A percentile compares a stretch with the other conserved stretches of the same genome.
Conservation (phyloP, 2,329 filamentous ascomycete genomes). For the Trichoderma polysporum region DNA sequence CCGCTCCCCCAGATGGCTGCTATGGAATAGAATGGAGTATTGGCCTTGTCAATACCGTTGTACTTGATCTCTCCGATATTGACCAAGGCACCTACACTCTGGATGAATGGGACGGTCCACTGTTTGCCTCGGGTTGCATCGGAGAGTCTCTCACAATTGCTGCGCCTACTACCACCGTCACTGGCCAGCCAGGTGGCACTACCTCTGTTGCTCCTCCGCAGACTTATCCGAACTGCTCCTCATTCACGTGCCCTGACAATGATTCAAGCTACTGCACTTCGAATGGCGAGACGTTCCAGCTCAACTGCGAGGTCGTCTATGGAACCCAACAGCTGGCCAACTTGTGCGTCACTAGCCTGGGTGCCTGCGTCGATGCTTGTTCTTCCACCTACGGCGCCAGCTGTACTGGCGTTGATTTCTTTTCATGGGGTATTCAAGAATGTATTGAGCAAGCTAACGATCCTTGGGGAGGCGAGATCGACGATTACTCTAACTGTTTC, state of each 20-base stretch:
- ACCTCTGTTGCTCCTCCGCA: not conserved
- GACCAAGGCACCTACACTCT: not conserved
- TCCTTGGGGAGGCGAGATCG: not conserved
- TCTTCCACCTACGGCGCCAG: not conserved
- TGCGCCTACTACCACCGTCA: not conserved
- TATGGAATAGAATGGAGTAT: constrained; percentile 7
- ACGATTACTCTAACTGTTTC: not conserved
- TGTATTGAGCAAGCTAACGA: not conserved
- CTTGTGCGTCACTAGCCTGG: not conserved
- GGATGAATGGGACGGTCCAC: not conserved
- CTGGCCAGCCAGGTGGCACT: not conserved
- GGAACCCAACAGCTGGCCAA: not conserved
- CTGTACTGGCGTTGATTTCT: not conserved
- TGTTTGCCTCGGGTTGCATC: constrained; percentile 8
- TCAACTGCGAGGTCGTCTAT: not conserved
- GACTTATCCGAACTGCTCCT: not conserved
- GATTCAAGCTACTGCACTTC: not conserved
- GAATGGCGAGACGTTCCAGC: not conserved
- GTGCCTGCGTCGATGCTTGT: not conserved
- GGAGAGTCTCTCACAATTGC: not conserved
- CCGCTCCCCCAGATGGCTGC: not conserved
- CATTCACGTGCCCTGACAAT: not conserved
- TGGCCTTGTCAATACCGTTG: not conserved
- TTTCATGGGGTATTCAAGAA: not conserved
- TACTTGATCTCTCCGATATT: constrained; percentile 1